These are phyloP conservation scores for Tuctoria greenei DNA, from an alignment of 176 grass and related monocot genomes.

Conservation along the genomic window DNA sequence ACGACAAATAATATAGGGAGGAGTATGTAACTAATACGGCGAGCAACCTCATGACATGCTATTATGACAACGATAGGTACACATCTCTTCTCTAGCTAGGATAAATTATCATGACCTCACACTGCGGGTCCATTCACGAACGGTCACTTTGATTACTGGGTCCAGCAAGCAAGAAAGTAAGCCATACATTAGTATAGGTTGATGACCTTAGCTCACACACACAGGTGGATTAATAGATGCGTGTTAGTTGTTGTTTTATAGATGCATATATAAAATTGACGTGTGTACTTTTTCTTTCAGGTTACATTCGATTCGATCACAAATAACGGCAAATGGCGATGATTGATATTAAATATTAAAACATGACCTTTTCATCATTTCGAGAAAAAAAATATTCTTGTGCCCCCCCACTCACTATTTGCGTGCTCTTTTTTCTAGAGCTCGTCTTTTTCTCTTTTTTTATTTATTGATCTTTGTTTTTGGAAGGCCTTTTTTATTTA, in stretches of 20 bases:
- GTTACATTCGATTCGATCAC: background rate
- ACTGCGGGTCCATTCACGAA: constrained; percentile 35
- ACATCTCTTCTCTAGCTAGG: background rate
- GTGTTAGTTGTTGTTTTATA: background rate
- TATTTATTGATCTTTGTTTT: too few species aligned
- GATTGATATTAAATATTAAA: background rate
- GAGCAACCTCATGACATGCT: constrained; percentile 26
- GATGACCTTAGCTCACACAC: constrained; percentile 28
- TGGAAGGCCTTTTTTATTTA: background rate
- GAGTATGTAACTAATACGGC: background rate
- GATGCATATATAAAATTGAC: too few species aligned
- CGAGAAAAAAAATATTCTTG: background rate
- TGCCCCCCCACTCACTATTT: background rate
- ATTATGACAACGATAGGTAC: constrained; percentile 26
- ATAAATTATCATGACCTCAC: constrained; percentile 24
- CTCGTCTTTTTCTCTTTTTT: background rate
- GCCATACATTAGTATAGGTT: background rate
- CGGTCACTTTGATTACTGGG: constrained; percentile 18
- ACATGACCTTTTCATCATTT: background rate
- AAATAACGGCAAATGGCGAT: background rate
- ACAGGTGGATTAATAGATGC: constrained; percentile 11
- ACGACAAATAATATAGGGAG: too few species aligned
- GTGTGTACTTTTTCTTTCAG: background rate
- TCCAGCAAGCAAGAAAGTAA: background rate
- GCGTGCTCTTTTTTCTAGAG: background rate